Percentiles rank a stretch among this genome's conserved stretches.
These are phyloP conservation scores for Zoysia japonica DNA, from an alignment of 176 grass and related monocot genomes.

Conservation along the genomic window DNA sequence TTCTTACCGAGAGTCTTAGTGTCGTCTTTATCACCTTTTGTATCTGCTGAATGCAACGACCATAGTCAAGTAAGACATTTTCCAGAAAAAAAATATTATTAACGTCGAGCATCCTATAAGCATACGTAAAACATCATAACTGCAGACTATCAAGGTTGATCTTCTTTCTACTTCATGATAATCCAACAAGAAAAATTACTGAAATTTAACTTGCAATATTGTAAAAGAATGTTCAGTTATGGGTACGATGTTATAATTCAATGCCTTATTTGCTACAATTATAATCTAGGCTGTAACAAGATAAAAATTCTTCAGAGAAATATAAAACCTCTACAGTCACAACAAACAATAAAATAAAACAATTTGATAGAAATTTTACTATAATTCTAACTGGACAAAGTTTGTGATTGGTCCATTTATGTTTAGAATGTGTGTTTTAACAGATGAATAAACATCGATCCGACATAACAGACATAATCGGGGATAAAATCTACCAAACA, in stretches of 20 bases:
- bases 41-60: conserved; percentile 46
- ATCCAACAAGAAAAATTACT: background rate
- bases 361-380: conserved; percentile 2
- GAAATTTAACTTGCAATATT: background rate
- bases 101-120: background rate
- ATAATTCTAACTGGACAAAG: conserved; percentile 1
- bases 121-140: background rate
- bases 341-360: background rate
- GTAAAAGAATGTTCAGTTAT: conserved; percentile 12
- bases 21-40: conserved; percentile 74
- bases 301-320: background rate
- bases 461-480: background rate
- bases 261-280: conserved; percentile 2
- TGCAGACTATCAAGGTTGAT: background rate
- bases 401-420: background rate
- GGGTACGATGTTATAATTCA: background rate
- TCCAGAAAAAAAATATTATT: conserved; percentile 13
- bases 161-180: conserved; percentile 27
- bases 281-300: conserved; percentile 2
- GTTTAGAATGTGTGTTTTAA: background rate
- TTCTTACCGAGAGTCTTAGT: conserved; percentile 51
- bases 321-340: background rate
- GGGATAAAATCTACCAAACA: conserved; percentile 7
- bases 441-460: background rate
- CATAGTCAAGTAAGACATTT: conserved; percentile 31